Evolutionary conservation across 2,329 filamentous ascomycete species (phyloP).

Genomic region (Aspergillus texensis): DNA sequence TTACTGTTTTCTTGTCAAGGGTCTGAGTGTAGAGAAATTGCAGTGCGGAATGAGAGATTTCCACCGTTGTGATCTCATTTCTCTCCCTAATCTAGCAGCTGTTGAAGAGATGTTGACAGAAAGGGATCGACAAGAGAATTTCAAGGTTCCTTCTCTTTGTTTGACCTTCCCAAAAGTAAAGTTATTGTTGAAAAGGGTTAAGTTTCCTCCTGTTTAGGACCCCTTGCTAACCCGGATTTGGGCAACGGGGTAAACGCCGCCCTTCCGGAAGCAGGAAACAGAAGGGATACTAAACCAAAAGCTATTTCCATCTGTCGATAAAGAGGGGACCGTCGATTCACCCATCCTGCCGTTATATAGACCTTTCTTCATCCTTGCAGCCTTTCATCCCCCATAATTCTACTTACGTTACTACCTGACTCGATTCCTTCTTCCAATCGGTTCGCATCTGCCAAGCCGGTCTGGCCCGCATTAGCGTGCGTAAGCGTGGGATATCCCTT

Average conservation of each 20-base stretch:
- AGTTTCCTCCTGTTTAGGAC: background rate
- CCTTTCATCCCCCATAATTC: background rate
- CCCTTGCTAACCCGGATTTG: background rate
- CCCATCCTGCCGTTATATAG: background rate
- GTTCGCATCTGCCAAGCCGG: conserved; percentile 15
- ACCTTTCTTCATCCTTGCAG: background rate
- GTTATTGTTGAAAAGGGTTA: too few species aligned
- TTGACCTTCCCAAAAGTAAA: too few species aligned
- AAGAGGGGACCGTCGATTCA: background rate
- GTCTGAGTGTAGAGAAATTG: background rate
- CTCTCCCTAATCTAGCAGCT: background rate
- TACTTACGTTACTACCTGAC: too few species aligned
- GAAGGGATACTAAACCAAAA: background rate
- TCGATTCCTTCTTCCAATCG: background rate
- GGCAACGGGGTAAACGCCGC: background rate
- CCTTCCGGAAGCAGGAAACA: background rate
- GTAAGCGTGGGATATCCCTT: conserved; percentile 22
- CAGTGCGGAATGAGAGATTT: background rate
- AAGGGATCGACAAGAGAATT: too few species aligned
- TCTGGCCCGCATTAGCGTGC: conserved; percentile 17
- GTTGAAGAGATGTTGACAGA: too few species aligned
- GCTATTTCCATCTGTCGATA: background rate
- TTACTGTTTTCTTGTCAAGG: background rate
- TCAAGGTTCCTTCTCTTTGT: too few species aligned
- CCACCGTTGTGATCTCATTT: background rate